Conservation (phyloP, 768 basidiomycete genomes). For the Leccinum ochraceum region DNA sequence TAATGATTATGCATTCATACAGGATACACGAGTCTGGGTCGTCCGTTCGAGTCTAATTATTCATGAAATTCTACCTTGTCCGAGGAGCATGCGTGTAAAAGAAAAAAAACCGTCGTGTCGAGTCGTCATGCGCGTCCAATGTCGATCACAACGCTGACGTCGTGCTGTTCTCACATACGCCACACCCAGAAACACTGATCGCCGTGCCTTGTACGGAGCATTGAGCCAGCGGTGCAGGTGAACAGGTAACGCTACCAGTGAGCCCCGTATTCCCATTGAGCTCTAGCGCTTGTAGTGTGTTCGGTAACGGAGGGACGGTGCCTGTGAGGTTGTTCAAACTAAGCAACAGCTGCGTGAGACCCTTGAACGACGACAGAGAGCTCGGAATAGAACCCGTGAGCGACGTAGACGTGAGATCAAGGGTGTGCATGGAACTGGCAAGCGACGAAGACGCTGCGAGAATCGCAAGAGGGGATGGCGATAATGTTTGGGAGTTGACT, state of each 20-base stretch:
- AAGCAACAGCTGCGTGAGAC: conserved; percentile 41
- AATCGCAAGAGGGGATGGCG: conserved; percentile 33
- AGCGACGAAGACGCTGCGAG: conserved; percentile 36
- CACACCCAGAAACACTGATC: conserved; percentile 24
- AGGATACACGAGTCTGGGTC: background rate
- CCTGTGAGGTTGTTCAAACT: conserved; percentile 39
- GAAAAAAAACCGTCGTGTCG: background rate
- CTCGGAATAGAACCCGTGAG: conserved; percentile 40
- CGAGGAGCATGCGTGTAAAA: background rate
- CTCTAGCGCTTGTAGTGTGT: conserved; percentile 35
- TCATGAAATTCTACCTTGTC: conserved; percentile 4
- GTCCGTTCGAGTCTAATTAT: conserved; percentile 8
- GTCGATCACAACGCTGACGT: conserved; percentile 4
- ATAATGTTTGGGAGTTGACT: conserved; percentile 38
- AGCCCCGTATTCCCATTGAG: conserved; percentile 41
- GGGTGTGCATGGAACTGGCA: conserved; percentile 34
- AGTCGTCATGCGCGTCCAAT: conserved; percentile 1
- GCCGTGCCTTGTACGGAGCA: conserved; percentile 27
- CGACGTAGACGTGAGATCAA: conserved; percentile 43
- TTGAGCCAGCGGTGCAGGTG: conserved; percentile 14
- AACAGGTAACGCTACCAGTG: conserved; percentile 27
- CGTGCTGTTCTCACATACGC: conserved; percentile 22
- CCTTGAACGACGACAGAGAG: conserved; percentile 34
- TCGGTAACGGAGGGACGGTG: conserved; percentile 38
- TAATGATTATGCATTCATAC: conserved; percentile 3